phyloP scores from a whole-genome alignment of 2,329 filamentous ascomycete genomes.

The Colletotrichum sp. region DNA sequence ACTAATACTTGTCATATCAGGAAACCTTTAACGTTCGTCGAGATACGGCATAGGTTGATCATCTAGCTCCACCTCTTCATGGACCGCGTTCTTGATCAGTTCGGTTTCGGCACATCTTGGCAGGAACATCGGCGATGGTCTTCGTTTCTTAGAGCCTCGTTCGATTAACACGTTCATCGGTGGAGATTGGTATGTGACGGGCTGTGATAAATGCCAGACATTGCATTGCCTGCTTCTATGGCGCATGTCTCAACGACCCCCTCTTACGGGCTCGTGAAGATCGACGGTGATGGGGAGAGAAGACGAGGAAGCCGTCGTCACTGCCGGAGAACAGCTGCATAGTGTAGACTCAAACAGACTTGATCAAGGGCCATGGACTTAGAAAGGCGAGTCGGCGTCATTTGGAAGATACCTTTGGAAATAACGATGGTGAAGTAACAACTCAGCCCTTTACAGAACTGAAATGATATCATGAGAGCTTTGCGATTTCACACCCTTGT shows the following conservation, averaged over 20 bases:
- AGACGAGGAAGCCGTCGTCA: not conserved
- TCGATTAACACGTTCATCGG: not conserved
- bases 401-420: not conserved
- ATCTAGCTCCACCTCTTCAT: not conserved
- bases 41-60: not conserved
- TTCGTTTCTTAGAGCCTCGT: not conserved
- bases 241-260: not conserved
- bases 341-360: not conserved
- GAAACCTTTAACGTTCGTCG: not conserved
- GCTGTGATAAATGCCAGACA: not conserved
- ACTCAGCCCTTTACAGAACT: not conserved
- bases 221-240: not conserved
- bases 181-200: not conserved
- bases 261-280: not conserved
- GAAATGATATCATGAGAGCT: not conserved
- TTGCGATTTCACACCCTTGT: not conserved
- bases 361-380: not conserved
- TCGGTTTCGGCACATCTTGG: not conserved
- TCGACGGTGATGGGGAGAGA: not conserved
- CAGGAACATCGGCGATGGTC: not conserved
- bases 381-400: not conserved
- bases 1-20: not conserved
- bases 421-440: not conserved
- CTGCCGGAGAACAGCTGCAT: not conserved
- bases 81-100: not conserved